Conservation (phyloP, 441 rosid species). For the Metrosideros polymorpha region DNA sequence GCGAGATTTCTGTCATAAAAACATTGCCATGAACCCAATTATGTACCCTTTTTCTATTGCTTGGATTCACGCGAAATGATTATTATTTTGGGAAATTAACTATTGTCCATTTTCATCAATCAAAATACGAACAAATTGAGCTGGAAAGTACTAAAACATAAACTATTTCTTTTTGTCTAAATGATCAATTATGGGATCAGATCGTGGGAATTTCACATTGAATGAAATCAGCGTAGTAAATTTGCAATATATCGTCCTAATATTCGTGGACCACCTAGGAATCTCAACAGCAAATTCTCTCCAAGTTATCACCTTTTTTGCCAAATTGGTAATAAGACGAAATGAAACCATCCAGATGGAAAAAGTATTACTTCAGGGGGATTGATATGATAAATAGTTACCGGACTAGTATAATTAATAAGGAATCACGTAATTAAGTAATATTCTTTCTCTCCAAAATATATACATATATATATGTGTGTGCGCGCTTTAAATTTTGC, state of each 20-base stretch:
- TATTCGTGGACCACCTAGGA: background rate
- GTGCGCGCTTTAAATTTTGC: background rate
- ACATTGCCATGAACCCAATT: background rate
- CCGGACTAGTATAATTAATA: background rate
- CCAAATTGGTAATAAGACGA: background rate
- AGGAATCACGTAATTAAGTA: no score
- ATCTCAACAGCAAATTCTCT: background rate
- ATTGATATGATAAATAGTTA: background rate
- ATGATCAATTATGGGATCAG: background rate
- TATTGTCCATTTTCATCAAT: background rate
- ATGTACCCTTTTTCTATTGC: background rate
- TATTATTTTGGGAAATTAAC: background rate
- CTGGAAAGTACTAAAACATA: background rate
- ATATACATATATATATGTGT: background rate
- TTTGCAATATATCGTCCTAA: background rate
- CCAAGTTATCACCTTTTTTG: background rate
- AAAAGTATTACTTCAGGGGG: background rate
- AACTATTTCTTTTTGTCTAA: background rate
- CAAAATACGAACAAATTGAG: background rate
- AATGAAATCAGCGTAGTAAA: background rate
- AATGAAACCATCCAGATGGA: background rate
- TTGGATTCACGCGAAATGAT: background rate
- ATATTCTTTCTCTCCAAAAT: no score
- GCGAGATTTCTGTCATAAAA: background rate
- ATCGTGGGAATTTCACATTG: accelerated